Evolutionary conservation across 371 early-diverging fungal genomes (phyloP).

Genomic region (Mucor indicus): DNA sequence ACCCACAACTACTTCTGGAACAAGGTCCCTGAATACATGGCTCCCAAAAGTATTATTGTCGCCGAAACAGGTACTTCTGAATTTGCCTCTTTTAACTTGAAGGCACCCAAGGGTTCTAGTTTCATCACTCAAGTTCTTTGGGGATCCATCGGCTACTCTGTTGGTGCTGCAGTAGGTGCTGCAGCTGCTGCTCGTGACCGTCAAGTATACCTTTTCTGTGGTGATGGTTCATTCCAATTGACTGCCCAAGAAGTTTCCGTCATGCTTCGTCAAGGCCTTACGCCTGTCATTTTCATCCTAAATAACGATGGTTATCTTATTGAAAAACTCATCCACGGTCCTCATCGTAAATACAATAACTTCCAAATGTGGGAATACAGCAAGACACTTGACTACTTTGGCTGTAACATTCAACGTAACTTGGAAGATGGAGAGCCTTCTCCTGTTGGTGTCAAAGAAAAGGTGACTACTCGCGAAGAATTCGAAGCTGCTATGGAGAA

Average conservation of each 20-base stretch:
- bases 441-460: constrained; percentile 24
- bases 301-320: constrained; percentile 57
- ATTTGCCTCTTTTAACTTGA: constrained; percentile 42
- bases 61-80: constrained; percentile 54
- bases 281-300: constrained; percentile 44
- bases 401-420: constrained; percentile 25
- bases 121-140: constrained; percentile 42
- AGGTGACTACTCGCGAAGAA: constrained; percentile 27
- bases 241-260: constrained; percentile 49
- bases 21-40: constrained; percentile 31
- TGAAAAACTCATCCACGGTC: constrained; percentile 51
- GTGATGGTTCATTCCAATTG: constrained; percentile 57
- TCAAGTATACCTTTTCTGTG: constrained; percentile 43
- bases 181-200: constrained; percentile 27
- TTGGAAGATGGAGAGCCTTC: constrained; percentile 1
- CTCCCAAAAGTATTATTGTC: constrained; percentile 33
- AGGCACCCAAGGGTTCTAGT: constrained; percentile 28
- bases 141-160: constrained; percentile 47
- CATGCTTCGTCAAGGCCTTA: constrained; percentile 45
- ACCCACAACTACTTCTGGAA: constrained; percentile 49
- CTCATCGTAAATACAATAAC: constrained; percentile 45
- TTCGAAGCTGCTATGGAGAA: constrained; percentile 32
- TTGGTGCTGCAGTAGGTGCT: constrained; percentile 35
- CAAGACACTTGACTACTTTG: constrained; percentile 44
- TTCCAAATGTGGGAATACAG: constrained; percentile 50